Conservation (phyloP, 2,329 filamentous ascomycete genomes). For the Botrytis galanthina region DNA sequence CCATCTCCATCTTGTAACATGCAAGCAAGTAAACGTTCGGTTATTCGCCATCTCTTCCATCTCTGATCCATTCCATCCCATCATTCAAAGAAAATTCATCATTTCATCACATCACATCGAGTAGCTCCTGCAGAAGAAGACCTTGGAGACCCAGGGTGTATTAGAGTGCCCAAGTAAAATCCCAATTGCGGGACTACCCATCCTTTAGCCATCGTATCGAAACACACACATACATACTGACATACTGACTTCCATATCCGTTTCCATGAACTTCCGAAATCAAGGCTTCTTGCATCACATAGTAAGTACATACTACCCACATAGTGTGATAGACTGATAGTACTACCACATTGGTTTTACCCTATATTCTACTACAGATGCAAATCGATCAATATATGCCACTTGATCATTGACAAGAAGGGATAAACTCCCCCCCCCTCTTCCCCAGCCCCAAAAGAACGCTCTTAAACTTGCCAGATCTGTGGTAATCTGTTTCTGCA, state of each 20-base stretch:
- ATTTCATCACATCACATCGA: slow-evolving; percentile 5
- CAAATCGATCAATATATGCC: slow-evolving; percentile 10
- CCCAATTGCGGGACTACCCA: slow-evolving; percentile 7
- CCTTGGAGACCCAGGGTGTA: neutral
- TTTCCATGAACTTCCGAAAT: neutral
- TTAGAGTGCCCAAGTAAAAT: neutral
- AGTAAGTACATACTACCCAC: neutral
- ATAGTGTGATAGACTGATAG: neutral
- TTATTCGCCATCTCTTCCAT: neutral
- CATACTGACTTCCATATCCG: neutral
- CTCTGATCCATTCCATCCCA: neutral
- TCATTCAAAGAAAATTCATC: neutral
- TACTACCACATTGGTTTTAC: neutral
- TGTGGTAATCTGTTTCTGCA: neutral
- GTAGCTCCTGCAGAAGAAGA: neutral
- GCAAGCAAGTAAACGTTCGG: slow-evolving; percentile 9
- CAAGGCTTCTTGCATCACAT: neutral
- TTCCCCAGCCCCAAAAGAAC: neutral
- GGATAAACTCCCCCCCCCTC: neutral
- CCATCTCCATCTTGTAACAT: neutral
- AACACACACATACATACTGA: neutral
- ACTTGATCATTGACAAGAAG: slow-evolving; percentile 1
- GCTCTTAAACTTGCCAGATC: neutral
- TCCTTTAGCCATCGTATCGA: neutral
- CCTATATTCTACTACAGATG: neutral